Conservation (phyloP, 2,329 filamentous ascomycete genomes). For the Alternaria triticina region DNA sequence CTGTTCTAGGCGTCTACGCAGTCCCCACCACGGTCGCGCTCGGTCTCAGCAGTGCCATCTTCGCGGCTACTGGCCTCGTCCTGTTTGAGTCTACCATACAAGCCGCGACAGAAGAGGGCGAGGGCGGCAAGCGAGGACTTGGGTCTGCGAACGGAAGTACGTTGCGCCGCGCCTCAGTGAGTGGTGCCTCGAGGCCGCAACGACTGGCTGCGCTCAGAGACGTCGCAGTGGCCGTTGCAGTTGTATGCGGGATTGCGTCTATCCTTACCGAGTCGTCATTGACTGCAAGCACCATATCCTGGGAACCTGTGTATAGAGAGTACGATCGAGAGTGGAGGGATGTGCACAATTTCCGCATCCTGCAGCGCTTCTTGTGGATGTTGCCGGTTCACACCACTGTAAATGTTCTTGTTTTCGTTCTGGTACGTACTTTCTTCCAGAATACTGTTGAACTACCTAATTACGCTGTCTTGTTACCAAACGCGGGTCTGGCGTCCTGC, state of each 20-base stretch:
- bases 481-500: background rate
- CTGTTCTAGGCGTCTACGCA: constrained; percentile 44
- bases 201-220: constrained; percentile 40
- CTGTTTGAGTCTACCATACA: constrained; percentile 48
- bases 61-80: constrained; percentile 49
- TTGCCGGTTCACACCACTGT: constrained; percentile 29
- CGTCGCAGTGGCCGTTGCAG: constrained; percentile 31
- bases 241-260: constrained; percentile 36
- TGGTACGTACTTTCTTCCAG: constrained; percentile 28
- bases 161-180: constrained; percentile 29
- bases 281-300: constrained; percentile 30
- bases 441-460: background rate
- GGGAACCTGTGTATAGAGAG: constrained; percentile 34
- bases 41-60: constrained; percentile 52
- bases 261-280: constrained; percentile 39
- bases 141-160: constrained; percentile 47
- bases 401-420: constrained; percentile 38
- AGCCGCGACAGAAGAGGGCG: constrained; percentile 29
- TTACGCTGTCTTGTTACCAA: background rate
- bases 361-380: constrained; percentile 37
- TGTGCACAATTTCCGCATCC: constrained; percentile 32
- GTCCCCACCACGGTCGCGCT: constrained; percentile 47
- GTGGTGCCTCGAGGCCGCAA: constrained; percentile 31
- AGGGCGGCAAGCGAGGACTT: constrained; percentile 34
- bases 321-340: constrained; percentile 36